A percentile compares a stretch with the other conserved stretches of the same genome.
Conservation (phyloP, 139 green algal species). For the Auxenochlorella pyrenoidosa region DNA sequence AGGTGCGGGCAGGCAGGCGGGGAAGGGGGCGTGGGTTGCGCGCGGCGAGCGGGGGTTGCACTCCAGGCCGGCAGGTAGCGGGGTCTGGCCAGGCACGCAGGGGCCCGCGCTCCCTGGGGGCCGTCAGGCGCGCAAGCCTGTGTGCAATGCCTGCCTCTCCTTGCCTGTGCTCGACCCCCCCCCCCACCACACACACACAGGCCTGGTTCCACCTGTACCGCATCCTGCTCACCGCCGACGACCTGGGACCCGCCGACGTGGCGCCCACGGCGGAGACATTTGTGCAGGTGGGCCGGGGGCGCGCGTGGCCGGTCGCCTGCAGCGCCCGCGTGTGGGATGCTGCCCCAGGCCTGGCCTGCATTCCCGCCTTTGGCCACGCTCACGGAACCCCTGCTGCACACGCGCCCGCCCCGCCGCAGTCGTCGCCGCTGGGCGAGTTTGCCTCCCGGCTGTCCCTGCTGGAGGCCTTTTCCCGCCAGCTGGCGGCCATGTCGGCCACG, state of each 20-base stretch:
- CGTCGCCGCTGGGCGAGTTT: constrained; percentile 90
- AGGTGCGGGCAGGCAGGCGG: background rate
- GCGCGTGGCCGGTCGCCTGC: background rate
- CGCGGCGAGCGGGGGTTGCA: too few species aligned
- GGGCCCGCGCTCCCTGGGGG: background rate
- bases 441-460: constrained; percentile 82
- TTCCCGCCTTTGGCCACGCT: background rate
- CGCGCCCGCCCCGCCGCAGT: constrained; percentile 7
- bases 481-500: constrained; percentile 15
- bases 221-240: constrained; percentile 61
- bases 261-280: constrained; percentile 88
- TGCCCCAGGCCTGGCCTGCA: background rate
- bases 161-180: background rate
- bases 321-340: background rate
- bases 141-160: background rate
- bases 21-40: too few species aligned
- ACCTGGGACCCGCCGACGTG: constrained; percentile 22
- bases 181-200: background rate
- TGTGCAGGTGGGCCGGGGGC: constrained; percentile 64
- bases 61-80: too few species aligned
- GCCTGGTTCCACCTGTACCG: constrained; percentile 95
- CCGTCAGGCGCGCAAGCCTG: background rate
- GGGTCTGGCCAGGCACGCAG: too few species aligned
- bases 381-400: background rate
- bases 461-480: constrained; percentile 56